Evolutionary conservation across 1,284 basidiomycete species (phyloP).

Genomic region (Pseudozyma thailandica): DNA sequence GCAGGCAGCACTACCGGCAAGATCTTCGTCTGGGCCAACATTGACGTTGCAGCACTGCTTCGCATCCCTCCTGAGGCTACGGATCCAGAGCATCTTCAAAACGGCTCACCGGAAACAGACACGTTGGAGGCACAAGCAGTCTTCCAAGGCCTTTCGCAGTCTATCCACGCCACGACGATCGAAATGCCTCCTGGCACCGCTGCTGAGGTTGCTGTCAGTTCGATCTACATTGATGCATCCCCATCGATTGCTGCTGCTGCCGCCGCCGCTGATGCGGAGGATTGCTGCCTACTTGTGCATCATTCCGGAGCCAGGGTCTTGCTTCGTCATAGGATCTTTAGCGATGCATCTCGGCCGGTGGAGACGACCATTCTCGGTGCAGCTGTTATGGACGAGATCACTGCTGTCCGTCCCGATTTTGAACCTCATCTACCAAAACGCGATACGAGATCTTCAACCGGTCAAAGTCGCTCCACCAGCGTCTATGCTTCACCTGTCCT

Average conservation of each 20-base stretch:
- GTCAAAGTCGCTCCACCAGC: constrained; percentile 27
- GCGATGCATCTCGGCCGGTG: constrained; percentile 3
- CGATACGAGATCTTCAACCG: constrained; percentile 25
- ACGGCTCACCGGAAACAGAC: constrained; percentile 15
- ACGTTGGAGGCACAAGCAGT: constrained; percentile 27
- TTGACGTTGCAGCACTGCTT: constrained; percentile 49
- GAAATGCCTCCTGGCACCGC: constrained; percentile 23
- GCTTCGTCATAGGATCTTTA: constrained; percentile 37
- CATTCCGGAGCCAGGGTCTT: constrained; percentile 43
- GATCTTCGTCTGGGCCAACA: constrained; percentile 57
- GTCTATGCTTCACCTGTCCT: constrained; percentile 40
- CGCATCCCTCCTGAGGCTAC: constrained; percentile 41
- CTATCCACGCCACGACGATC: constrained; percentile 25
- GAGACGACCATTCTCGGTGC: constrained; percentile 55
- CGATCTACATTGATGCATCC: constrained; percentile 29
- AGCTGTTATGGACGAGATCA: constrained; percentile 52
- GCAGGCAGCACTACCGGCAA: constrained; percentile 57
- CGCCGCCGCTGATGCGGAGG: neutral
- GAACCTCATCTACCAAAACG: constrained; percentile 50
- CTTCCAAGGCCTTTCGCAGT: constrained; percentile 20
- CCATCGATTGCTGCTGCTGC: neutral
- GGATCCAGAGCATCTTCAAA: constrained; percentile 30
- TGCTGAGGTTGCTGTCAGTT: constrained; percentile 27
- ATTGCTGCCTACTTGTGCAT: constrained; percentile 42
- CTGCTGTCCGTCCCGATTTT: constrained; percentile 55